phyloP scores from a whole-genome alignment of 106 monocot genomes.

The Dendrobium officinale region DNA sequence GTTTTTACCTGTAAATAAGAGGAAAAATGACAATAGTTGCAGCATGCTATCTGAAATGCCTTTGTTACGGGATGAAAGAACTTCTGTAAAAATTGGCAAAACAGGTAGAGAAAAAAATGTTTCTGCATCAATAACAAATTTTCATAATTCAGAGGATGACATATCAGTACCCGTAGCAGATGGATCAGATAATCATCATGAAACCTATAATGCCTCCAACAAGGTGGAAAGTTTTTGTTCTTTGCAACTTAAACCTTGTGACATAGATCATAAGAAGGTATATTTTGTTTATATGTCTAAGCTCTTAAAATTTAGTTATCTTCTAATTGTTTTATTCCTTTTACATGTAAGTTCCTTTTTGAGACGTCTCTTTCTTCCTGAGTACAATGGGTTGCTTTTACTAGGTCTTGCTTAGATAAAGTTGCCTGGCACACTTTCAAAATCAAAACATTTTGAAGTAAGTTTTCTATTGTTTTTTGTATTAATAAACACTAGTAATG shows the following conservation, averaged over 20 bases:
- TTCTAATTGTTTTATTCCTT: neutral
- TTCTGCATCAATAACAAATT: constrained; percentile 9
- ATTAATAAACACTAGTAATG: neutral
- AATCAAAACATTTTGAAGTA: neutral
- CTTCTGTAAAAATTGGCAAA: constrained; percentile 29
- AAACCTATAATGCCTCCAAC: constrained; percentile 9
- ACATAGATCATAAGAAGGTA: neutral
- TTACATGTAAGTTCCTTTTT: neutral
- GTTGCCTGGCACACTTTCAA: neutral
- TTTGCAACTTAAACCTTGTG: neutral
- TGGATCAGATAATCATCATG: constrained; percentile 9
- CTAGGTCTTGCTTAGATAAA: neutral
- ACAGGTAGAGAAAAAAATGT: constrained; percentile 13
- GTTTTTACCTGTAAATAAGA: constrained; percentile 57
- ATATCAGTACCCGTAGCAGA: constrained; percentile 12
- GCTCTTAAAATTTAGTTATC: neutral
- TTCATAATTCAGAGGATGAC: constrained; percentile 16
- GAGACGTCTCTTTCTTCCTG: neutral
- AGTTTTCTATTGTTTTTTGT: neutral
- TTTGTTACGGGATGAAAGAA: constrained; percentile 49
- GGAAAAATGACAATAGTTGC: constrained; percentile 59
- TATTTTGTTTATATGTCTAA: neutral
- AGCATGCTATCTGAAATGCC: constrained; percentile 69
- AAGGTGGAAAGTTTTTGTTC: constrained; percentile 9
- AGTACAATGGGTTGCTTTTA: neutral